These are phyloP conservation scores for Orbilia javanica DNA, from an alignment of 2,329 filamentous ascomycete genomes.

Conservation along the genomic window DNA sequence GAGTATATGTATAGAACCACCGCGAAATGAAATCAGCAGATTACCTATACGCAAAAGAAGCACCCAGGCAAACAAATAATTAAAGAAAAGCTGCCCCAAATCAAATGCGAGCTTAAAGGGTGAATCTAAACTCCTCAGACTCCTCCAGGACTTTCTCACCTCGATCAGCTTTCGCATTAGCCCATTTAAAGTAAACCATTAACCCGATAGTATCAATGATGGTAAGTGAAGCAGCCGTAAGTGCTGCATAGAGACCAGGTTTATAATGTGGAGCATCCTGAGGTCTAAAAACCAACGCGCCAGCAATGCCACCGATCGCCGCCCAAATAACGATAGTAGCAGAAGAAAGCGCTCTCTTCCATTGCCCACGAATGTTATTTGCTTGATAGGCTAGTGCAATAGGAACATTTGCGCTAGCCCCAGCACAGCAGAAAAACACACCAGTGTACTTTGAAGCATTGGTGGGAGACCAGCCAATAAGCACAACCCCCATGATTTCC, in stretches of 20 bases:
- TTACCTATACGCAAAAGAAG: not conserved
- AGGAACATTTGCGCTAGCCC: slow-evolving; percentile 82
- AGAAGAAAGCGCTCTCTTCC: slow-evolving; percentile 84
- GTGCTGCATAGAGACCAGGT: slow-evolving; percentile 43
- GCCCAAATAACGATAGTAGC: slow-evolving; percentile 81
- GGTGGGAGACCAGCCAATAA: slow-evolving; percentile 76
- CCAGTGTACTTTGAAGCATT: slow-evolving; percentile 77
- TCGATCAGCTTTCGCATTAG: slow-evolving; percentile 31
- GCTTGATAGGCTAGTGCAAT: slow-evolving; percentile 82
- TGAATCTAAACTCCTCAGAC: slow-evolving; percentile 47
- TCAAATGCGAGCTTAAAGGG: slow-evolving; percentile 20
- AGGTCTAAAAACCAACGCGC: slow-evolving; percentile 76
- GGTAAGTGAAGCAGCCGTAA: slow-evolving; percentile 29
- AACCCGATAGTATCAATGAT: slow-evolving; percentile 34
- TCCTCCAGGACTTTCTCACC: slow-evolving; percentile 45
- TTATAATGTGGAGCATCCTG: slow-evolving; percentile 45
- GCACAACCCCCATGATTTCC: slow-evolving; percentile 76
- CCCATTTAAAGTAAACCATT: slow-evolving; percentile 43
- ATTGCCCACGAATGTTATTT: slow-evolving; percentile 88
- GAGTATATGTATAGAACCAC: not conserved
- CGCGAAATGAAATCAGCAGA: not conserved
- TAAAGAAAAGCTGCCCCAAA: not conserved
- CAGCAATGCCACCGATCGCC: slow-evolving; percentile 82
- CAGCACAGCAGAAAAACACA: slow-evolving; percentile 79
- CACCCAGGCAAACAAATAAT: not conserved